phyloP scores from a whole-genome alignment of 805 yeast species.

The Monosporozyma aerobia region DNA sequence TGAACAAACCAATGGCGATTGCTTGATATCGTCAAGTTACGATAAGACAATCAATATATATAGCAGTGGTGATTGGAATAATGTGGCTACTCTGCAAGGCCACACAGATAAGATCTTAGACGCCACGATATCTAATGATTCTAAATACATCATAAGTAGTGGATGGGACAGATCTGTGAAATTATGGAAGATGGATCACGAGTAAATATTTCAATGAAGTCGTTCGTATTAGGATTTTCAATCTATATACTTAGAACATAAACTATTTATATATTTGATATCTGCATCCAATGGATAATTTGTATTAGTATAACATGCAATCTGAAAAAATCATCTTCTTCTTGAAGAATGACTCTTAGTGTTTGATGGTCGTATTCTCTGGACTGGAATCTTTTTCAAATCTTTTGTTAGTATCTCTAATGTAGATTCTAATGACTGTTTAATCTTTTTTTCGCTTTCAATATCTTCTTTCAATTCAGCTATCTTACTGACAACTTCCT shows the following conservation, averaged over 20 bases:
- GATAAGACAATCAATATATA: slow-evolving; percentile 59
- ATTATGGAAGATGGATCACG: slow-evolving; percentile 38
- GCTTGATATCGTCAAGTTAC: slow-evolving; percentile 54
- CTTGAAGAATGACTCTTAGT: slow-evolving; percentile 4
- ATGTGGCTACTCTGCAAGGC: slow-evolving; percentile 41
- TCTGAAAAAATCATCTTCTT: slow-evolving; percentile 1
- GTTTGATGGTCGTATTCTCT: slow-evolving; percentile 18
- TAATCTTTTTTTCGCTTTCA: slow-evolving; percentile 6
- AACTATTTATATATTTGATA: background rate
- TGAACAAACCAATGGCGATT: slow-evolving; percentile 36
- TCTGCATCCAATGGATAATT: background rate
- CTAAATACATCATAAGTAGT: slow-evolving; percentile 43
- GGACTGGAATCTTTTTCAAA: slow-evolving; percentile 18
- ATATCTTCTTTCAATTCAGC: slow-evolving; percentile 9
- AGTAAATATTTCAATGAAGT: background rate
- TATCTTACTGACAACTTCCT: slow-evolving; percentile 4
- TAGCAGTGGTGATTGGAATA: slow-evolving; percentile 64
- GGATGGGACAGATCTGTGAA: slow-evolving; percentile 84
- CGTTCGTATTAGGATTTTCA: background rate
- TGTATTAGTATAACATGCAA: background rate
- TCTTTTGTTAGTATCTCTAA: slow-evolving; percentile 12
- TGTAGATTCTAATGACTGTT: slow-evolving; percentile 11
- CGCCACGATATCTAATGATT: slow-evolving; percentile 44
- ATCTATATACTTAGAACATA: background rate
- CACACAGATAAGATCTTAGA: slow-evolving; percentile 67